These are phyloP conservation scores for Coemansia guatemalensis DNA, from an alignment of 192 early-diverging fungal species.

Conservation along the genomic window DNA sequence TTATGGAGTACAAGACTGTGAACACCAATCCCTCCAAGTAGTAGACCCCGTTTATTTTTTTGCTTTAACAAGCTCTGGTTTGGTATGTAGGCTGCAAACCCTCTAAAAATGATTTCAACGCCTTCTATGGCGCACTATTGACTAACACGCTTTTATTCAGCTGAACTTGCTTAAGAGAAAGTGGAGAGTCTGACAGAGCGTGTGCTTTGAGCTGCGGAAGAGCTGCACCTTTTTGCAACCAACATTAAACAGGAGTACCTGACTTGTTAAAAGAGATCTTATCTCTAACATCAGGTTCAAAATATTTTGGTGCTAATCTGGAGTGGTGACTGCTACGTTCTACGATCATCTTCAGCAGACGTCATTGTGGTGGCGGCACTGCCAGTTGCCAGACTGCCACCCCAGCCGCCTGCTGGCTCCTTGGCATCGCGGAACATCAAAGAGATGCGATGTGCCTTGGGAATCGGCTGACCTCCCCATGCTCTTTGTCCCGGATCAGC, in stretches of 20 bases:
- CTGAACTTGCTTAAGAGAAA: no score
- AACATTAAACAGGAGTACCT: no score
- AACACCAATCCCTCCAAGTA: not conserved
- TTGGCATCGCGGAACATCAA: slow-evolving; percentile 68
- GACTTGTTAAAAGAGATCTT: no score
- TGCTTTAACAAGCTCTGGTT: not conserved
- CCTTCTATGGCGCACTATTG: not conserved
- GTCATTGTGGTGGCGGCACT: no score
- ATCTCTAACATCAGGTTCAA: no score
- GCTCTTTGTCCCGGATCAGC: slow-evolving; percentile 44
- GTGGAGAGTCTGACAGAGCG: no score
- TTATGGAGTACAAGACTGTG: slow-evolving; percentile 67
- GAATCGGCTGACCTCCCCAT: slow-evolving; percentile 57
- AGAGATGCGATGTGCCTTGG: slow-evolving; percentile 66
- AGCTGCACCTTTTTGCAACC: no score
- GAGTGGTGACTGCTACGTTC: no score
- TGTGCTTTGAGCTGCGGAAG: no score
- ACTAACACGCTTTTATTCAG: no score
- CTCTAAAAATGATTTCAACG: not conserved
- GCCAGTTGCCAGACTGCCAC: slow-evolving; percentile 15
- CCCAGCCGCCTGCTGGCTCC: slow-evolving; percentile 40
- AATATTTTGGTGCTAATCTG: not conserved
- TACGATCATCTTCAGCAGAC: no score
- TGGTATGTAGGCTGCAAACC: not conserved
- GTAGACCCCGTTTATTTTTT: not conserved